Evolutionary conservation across 2,329 filamentous ascomycete genomes (phyloP), one percentile per base, ranked within the genome.

Genomic region (Knoxdaviesia proteae): DNA sequence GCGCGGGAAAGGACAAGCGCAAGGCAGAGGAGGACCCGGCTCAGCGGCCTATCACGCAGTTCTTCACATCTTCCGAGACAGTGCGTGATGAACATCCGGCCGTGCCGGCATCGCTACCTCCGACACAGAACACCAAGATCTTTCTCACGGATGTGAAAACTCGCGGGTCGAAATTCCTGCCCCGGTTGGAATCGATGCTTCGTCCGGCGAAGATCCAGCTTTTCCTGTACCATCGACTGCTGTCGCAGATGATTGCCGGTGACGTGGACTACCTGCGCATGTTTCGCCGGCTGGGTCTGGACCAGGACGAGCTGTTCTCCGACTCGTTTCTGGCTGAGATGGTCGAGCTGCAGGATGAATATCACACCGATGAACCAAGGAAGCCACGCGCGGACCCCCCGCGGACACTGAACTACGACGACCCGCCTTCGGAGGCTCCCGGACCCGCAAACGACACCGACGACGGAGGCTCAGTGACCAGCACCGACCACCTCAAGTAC

Each of bases 91-190:
- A 20, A 20, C 20, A 20, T 20, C 2, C 20, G 20, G 20, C 20
- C 20, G 20, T 20, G 8, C 34, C 34, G 9, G 9, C 34, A 3
- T 36, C 34, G 29, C 6, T 5, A 29, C 5, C 7, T 7, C 20
- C 10, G 11, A 46, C 39, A 34, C 49, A 45, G 10, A 43, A 34
- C 6, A 56, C 52, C 30, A 61, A 61, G 46, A 54, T 72, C n/a
- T 94, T 92, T 56, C 63, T 98, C 40, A 77, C 77, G 0, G 90
- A 98, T 51, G 74, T 94, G 48, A 98, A 98, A 58, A 96, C 88
- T 0, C 72, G 87, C 11, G 68, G 67, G 1, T 73, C 69, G 4
- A 63, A 61, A n/a, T 69, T 67, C 3, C 54, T 83, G 3, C 83
- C 86, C 1, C 66, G 71, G 1, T 72, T 74, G 29, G 63, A 73